Conservation (phyloP, 441 rosid species). For the Euphorbia schlechtendalii region DNA sequence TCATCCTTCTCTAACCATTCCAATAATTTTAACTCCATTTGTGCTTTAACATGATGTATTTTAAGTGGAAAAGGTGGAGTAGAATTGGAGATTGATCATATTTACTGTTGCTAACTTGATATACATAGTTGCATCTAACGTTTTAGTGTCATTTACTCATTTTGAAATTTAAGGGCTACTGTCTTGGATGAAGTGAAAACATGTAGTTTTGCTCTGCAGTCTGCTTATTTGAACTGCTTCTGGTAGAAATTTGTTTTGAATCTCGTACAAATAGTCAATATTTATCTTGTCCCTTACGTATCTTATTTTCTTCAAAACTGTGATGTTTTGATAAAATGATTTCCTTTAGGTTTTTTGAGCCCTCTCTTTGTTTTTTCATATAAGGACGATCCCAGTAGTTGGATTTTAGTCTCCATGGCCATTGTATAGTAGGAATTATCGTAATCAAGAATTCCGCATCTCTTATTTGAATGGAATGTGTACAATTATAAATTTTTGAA, state of each 20-base stretch:
- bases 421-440: not conserved
- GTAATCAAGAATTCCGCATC: not conserved
- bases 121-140: not conserved
- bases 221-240: not conserved
- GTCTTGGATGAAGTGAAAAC: not conserved
- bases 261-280: not conserved
- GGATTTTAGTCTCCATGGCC: not conserved
- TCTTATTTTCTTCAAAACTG: not conserved
- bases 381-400: not conserved
- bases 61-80: not conserved
- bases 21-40: not conserved
- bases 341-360: not conserved
- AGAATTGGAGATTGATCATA: not conserved
- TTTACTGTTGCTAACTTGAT: not conserved
- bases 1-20: slow-evolving; percentile 9
- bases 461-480: not conserved
- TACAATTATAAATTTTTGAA: not conserved
- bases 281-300: not conserved
- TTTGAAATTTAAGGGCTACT: not conserved
- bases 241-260: not conserved
- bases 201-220: not conserved
- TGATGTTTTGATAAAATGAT: not conserved
- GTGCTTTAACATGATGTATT: not conserved
- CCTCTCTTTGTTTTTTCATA: no score
- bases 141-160: not conserved